Evolutionary conservation across 176 grass and related monocot genomes (phyloP).

Genomic region (Calamus simplicifolius): DNA sequence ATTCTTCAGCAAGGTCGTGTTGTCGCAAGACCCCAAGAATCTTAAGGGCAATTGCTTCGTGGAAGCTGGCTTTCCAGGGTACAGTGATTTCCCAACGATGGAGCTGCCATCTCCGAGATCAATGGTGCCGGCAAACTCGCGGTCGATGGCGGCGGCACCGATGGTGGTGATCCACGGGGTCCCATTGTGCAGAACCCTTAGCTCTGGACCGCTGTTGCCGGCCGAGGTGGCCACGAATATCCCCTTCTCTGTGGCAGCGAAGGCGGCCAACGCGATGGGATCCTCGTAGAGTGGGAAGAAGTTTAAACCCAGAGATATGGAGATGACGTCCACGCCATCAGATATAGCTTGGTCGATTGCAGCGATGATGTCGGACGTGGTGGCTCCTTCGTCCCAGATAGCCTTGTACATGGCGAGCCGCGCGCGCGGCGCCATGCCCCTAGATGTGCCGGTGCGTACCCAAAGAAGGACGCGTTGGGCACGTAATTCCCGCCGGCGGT

Average conservation of each 20-base stretch:
- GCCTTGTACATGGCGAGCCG: conserved; percentile 76
- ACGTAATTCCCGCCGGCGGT: conserved; percentile 43
- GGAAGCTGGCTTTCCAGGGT: conserved; percentile 29
- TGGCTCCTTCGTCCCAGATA: conserved; percentile 22
- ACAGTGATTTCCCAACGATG: conserved; percentile 26
- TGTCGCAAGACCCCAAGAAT: conserved; percentile 25
- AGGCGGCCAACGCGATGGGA: conserved; percentile 37
- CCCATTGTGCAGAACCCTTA: conserved; percentile 35
- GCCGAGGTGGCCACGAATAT: conserved; percentile 42
- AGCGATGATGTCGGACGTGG: conserved; percentile 48
- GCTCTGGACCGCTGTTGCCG: conserved; percentile 4
- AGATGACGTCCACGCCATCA: conserved; percentile 58
- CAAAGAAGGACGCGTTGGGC: conserved; percentile 46
- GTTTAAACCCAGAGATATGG: conserved; percentile 45
- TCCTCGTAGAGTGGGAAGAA: conserved; percentile 40
- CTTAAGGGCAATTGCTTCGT: conserved; percentile 28
- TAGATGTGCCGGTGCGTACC: conserved; percentile 45
- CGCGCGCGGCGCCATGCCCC: conserved; percentile 43
- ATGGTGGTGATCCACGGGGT: conserved; percentile 61
- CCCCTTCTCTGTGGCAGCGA: conserved; percentile 39
- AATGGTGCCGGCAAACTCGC: conserved; percentile 30
- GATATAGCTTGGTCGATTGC: conserved; percentile 51
- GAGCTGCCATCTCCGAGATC: conserved; percentile 16
- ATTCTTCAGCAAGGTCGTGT: conserved; percentile 12
- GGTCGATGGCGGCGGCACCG: conserved; percentile 40